Percentiles rank a stretch among this genome's conserved stretches.
Evolutionary conservation across 208 protist genomes (phyloP).

Genomic region (Leishmania tropica): DNA sequence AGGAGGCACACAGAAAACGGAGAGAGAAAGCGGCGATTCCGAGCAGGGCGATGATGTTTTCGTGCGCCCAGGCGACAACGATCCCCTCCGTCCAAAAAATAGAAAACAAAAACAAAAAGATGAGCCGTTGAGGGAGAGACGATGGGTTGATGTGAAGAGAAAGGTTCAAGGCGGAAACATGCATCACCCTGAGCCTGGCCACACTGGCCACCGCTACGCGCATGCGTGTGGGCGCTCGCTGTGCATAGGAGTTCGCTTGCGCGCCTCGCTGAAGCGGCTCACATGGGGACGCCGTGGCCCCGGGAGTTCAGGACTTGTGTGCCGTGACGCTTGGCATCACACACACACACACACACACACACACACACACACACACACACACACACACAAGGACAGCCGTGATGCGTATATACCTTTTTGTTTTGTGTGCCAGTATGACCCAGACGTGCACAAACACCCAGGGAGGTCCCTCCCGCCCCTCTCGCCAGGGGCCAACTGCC

Average conservation of each 20-base stretch:
- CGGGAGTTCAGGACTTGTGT: background rate
- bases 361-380: too few species aligned
- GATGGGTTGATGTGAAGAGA: background rate
- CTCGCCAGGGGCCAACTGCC: background rate
- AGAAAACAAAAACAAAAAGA: background rate
- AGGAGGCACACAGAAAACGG: background rate
- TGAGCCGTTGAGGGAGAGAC: slow-evolving; percentile 12
- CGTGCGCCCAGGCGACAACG: background rate
- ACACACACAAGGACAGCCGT: too few species aligned
- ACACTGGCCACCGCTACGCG: background rate
- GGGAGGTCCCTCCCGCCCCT: too few species aligned
- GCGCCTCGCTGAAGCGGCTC: background rate
- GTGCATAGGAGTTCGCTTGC: background rate
- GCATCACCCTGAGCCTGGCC: background rate
- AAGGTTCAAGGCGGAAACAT: background rate
- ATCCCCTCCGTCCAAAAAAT: background rate
- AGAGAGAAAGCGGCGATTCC: background rate
- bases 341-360: too few species aligned
- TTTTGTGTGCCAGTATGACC: too few species aligned
- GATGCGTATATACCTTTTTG: background rate
- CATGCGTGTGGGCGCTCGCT: background rate
- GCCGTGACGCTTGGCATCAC: background rate
- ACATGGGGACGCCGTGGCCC: background rate
- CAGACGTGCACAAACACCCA: too few species aligned
- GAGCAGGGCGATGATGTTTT: background rate